These are phyloP conservation scores for Solanum pimpinellifolium DNA, from an alignment of 257 asterid species.

Conservation along the genomic window DNA sequence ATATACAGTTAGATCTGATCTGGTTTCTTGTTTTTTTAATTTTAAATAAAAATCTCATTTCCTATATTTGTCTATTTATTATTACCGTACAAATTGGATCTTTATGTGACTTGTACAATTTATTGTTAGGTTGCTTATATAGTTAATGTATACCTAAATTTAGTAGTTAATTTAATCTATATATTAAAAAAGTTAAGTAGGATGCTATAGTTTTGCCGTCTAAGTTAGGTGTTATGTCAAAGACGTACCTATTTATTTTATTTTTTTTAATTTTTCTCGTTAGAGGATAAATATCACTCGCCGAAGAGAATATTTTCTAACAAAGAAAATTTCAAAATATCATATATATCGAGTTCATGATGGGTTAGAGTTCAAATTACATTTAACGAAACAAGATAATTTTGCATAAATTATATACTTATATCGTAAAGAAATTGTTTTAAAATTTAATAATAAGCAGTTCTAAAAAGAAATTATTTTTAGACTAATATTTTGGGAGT, in stretches of 20 bases:
- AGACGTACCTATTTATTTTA: background rate
- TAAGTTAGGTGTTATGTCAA: background rate
- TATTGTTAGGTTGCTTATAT: background rate
- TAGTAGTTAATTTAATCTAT: background rate
- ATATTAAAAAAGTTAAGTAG: background rate
- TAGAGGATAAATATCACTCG: no score
- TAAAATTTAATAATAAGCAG: background rate
- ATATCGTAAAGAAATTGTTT: background rate
- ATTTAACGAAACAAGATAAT: background rate
- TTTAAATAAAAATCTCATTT: background rate
- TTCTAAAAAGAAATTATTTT: no score
- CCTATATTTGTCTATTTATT: background rate
- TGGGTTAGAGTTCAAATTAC: background rate
- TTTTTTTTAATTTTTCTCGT: fast-evolving
- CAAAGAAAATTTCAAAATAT: background rate
- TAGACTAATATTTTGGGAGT: no score
- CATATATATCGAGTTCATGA: background rate
- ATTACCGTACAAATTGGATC: background rate
- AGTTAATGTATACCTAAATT: background rate
- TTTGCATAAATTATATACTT: background rate
- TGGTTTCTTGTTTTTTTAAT: background rate
- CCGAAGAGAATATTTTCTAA: background rate
- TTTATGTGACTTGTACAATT: background rate
- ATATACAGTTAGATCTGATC: background rate
- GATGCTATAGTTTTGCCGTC: background rate